Base-by-base conservation (phyloP, 2,329 filamentous ascomycete species). In the Phialemonium atrogriseum region DNA sequence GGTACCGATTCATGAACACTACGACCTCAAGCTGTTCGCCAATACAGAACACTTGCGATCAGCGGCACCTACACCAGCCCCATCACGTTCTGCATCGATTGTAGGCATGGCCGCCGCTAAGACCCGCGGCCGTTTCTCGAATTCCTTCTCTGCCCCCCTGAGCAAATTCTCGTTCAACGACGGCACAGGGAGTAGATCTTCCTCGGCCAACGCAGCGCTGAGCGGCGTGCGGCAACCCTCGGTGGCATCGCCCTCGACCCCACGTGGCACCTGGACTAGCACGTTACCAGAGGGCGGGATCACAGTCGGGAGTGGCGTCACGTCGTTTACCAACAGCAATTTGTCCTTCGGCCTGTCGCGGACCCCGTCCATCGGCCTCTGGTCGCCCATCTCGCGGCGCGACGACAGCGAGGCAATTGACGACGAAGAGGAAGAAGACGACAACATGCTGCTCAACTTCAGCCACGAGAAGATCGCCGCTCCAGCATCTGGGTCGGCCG, bases 1-100 rank as follows among this genome's bases (percentile, higher is more conserved):
- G 52, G 54, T 71, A 39, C 57, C 60, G 0, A 60, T 78, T 5
- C 65, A 75, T 29, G 65, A 80, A 12, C 64, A 76, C 33, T 89
- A 86, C 50, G 82, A 88, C 37, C 73, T 89, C 44, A 77, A 76
- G 41, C 56, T 88, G 10, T 70, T 81, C n/a, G 81, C 81, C 18
- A 85, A 75, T 33, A 80, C 77, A 1, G 83, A 88, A 19, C 84
- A 91, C 48, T 59, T 89, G 3, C 70, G 76, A 5, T 60, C 68
- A 2, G 40, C 51, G 4, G 47, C 51, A 1, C 49, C 56, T 0
- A 49, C 58, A 2, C 52, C 60, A 1, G 45, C 53, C 7, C 43
- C 49, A 10, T 49, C 40, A 35, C 49, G 44, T 33, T 47, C 37
- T 21, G 47, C 37, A 5, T 51, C 62, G 38, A 48, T 53, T 41